Evolutionary conservation across 2,329 filamentous ascomycete species (phyloP), one percentile per base, ranked within the genome.

Genomic region (Alternaria alternata): DNA sequence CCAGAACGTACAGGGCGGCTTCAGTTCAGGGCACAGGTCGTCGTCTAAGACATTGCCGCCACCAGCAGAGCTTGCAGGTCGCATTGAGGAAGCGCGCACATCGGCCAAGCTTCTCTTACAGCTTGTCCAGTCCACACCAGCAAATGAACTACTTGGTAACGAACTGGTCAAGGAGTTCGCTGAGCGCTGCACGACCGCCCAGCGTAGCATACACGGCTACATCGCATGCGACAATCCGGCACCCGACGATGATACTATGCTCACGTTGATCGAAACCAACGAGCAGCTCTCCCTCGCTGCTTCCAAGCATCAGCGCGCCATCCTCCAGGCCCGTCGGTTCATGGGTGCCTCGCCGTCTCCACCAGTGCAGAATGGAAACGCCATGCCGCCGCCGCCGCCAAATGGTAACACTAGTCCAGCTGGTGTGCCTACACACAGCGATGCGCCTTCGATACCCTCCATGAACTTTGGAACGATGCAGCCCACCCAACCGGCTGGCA

Each of bases 131-230:
- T 94, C 91, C 58, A 97, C 94, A 0, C 88, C 93, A 0, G 84
- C 90, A 0, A 81, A 85, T 14, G 93, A 97, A 74, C 82, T 97
- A 24, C 84, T 93, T 20, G 79, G 84, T 54, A 94, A 96, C 73
- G 94, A 97, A n/a, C 85, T 99, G 53, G 89, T 97, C 76, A 91
- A 90, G 75, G 95, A 99, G 80, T 98, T 99, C 75, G 88, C 90
- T 48, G 90, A 95, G 69, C 89, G 95, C 24, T 98, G 94, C 75
- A 88, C 90, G 64, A 87, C 88, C 56, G 94, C 94, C 5, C 90
- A 91, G 53, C 86, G 89, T 54, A 92, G 91, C 73, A 88, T 98
- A 69, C 93, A 97, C 73, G 84, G 85, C 32, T 98, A 96, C 80
- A 97, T 98, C 83, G 85, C 89, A 42, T 87, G 89, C 47, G 89